These are phyloP conservation scores for Herpetomonas samuelpessoai DNA, from an alignment of 208 protist genomes.

Conservation along the genomic window DNA sequence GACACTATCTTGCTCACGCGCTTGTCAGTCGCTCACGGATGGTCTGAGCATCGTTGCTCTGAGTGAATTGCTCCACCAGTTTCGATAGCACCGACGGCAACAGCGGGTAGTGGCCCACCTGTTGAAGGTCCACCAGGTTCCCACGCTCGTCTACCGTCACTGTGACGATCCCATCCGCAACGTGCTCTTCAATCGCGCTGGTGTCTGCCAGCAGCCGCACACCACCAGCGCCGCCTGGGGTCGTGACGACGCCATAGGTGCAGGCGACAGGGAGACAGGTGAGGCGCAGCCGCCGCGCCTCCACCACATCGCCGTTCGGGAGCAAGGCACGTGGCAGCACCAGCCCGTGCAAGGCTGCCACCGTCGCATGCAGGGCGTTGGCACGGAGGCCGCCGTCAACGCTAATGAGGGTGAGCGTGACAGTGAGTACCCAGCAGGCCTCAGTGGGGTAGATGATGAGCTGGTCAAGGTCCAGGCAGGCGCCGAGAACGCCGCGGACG, in stretches of 20 bases:
- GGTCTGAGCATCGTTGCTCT: constrained; percentile 3
- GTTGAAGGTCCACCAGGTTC: constrained; percentile 46
- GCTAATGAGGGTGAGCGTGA: constrained; percentile 62
- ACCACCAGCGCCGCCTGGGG: constrained; percentile 5
- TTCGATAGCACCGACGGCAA: constrained; percentile 28
- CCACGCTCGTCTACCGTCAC: constrained; percentile 57
- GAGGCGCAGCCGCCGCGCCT: constrained; percentile 33
- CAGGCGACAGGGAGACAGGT: constrained; percentile 54
- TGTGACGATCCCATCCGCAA: constrained; percentile 57
- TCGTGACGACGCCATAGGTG: constrained; percentile 38
- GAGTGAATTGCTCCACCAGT: constrained; percentile 22
- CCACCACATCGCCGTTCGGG: constrained; percentile 66
- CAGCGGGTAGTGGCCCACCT: constrained; percentile 49
- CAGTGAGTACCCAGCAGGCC: constrained; percentile 82
- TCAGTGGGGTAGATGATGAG: constrained; percentile 60
- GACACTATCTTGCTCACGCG: no score
- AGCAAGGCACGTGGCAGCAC: constrained; percentile 61
- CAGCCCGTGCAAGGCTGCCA: constrained; percentile 61
- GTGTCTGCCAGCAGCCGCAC: constrained; percentile 61
- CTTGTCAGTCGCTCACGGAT: constrained; percentile 24
- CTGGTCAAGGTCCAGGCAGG: constrained; percentile 52
- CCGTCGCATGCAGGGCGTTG: constrained; percentile 53
- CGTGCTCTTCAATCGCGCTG: constrained; percentile 76
- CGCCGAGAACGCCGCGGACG: constrained; percentile 47
- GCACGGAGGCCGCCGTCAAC: constrained; percentile 75